Evolutionary conservation across 1,139 yeast species (phyloP), one percentile per base, ranked within the genome.

Genomic region (Protomyces inundatus): DNA sequence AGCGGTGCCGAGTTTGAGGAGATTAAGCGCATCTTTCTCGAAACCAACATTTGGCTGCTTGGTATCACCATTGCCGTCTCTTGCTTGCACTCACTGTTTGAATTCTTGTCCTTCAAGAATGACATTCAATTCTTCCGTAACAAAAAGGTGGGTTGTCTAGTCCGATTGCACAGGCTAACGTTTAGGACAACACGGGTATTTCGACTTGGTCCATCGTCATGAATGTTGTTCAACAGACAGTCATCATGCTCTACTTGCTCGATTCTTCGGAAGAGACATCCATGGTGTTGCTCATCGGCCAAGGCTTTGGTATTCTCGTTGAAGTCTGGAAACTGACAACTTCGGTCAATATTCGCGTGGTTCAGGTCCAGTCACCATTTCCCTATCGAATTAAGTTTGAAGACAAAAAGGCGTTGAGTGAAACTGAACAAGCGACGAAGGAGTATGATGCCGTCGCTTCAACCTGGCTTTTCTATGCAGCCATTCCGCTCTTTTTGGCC

Each of bases 301-400:
- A 77, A 65, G 79, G 79, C 2, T 64, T 75, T 62, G 79, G 79
- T 23, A 77, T 77, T 46, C 60, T 74, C 16, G 75, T 77, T 6
- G 80, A 77, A 64, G 79, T 79, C 1, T 77, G 80, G 80, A 77
- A 77, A 68, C 75, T 77, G 64, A 76, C 78, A 36, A 77, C 77
- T 37, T 73, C 76, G 10, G 72, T 76, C 3, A 74, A 76, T 55
- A 66, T 76, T 64, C 70, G 69, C 34, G 39, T 76, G 39, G 67
- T 52, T 40, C 40, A 45, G 9, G 60, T 68, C 16, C 64, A 50
- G 14, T 65, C 69, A 12, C 3, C 67, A 9, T 30, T 69, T n/a
- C 71, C 71, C 5, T 70, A 66, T 66, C 53, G 65, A 5, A 40
- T 76, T 40, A 65, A 64, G 33, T 64, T 77, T 51, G 69, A 71